Evolutionary conservation across 2,329 filamentous ascomycete genomes (phyloP).

Genomic region (Cercospora janseana): DNA sequence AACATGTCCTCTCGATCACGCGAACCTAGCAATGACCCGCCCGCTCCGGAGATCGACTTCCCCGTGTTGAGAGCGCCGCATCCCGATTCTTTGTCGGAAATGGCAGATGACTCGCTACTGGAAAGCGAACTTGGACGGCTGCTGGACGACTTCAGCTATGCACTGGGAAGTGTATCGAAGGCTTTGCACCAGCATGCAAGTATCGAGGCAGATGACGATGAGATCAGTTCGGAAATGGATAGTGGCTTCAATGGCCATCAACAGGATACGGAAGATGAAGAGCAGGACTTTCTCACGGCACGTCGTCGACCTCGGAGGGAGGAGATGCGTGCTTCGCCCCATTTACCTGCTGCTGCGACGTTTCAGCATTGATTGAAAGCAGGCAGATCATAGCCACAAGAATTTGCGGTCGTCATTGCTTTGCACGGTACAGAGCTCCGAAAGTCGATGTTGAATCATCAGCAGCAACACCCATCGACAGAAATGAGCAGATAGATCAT

Average conservation of each 20-base stretch:
- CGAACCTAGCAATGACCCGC: conserved; percentile 21
- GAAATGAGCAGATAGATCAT: too few species aligned
- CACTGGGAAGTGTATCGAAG: conserved; percentile 18
- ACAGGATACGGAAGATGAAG: conserved; percentile 26
- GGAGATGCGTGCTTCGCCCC: conserved; percentile 7
- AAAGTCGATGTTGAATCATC: too few species aligned
- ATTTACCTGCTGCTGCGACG: conserved; percentile 1
- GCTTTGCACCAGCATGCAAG: conserved; percentile 20
- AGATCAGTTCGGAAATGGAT: conserved; percentile 23
- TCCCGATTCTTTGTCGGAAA: conserved; percentile 33
- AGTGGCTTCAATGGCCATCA: conserved; percentile 26
- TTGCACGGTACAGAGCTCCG: too few species aligned
- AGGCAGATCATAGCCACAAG: too few species aligned
- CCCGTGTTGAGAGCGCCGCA: conserved; percentile 33
- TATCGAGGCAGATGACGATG: conserved; percentile 20
- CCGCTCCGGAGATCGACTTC: conserved; percentile 31
- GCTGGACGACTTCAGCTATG: conserved; percentile 29
- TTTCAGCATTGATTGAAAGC: conserved; percentile 5
- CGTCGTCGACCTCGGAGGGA: conserved; percentile 8
- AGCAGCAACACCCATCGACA: too few species aligned
- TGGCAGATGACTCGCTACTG: conserved; percentile 32
- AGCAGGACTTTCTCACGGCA: conserved; percentile 12
- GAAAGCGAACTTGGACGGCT: conserved; percentile 34
- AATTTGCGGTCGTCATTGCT: too few species aligned
- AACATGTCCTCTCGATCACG: conserved; percentile 20